Percentiles rank a stretch among this genome's conserved stretches.
Conservation (phyloP, 371 early-diverging fungal species). For the Mortierella sp. region DNA sequence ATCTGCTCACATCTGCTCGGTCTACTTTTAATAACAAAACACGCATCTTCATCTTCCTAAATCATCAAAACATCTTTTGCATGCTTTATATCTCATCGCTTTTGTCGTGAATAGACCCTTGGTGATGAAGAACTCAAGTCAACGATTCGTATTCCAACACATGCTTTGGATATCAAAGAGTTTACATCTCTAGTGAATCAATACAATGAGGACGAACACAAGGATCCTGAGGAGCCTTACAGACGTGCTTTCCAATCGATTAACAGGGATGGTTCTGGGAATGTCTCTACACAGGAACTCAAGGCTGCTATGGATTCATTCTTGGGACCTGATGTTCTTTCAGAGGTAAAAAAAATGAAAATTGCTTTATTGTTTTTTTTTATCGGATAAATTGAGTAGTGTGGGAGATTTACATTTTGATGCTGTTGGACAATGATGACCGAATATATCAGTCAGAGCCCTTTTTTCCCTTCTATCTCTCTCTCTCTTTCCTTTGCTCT, state of each 20-base stretch:
- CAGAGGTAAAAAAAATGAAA: slow-evolving; percentile 26
- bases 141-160: slow-evolving; percentile 34
- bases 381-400: too few species aligned
- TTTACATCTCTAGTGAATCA: slow-evolving; percentile 28
- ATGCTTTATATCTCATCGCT: too few species aligned
- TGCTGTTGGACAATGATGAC: slow-evolving; percentile 22
- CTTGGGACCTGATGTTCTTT: slow-evolving; percentile 33
- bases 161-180: slow-evolving; percentile 20
- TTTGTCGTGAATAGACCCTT: slow-evolving; percentile 28
- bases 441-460: slow-evolving; percentile 13
- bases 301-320: slow-evolving; percentile 21
- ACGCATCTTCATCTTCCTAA: too few species aligned
- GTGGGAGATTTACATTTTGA: neutral
- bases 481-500: neutral
- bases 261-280: slow-evolving; percentile 38
- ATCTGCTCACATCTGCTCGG: too few species aligned
- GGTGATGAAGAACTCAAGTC: slow-evolving; percentile 35
- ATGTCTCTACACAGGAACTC: slow-evolving; percentile 37
- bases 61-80: too few species aligned
- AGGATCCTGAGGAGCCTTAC: slow-evolving; percentile 44
- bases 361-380: neutral
- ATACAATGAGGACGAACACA: slow-evolving; percentile 23
- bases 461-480: neutral
- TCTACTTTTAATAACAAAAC: too few species aligned
- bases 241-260: slow-evolving; percentile 33